Base-by-base conservation (phyloP, 1,139 yeast species). In the Candida glucosophila region DNA sequence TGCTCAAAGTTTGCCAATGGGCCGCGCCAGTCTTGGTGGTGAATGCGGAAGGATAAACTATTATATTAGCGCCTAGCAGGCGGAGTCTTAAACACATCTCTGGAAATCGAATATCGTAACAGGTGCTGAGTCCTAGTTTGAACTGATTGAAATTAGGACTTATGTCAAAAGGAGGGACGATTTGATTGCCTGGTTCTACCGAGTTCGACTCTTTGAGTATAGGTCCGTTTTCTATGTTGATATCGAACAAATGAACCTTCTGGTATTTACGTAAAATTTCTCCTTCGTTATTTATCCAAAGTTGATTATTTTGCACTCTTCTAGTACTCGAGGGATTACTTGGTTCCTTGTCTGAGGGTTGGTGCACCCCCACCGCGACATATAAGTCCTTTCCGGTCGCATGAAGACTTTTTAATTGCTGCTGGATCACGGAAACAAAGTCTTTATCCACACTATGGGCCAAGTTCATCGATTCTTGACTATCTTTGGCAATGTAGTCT, bases 81-180 rank as follows among this genome's bases (percentile, higher is more conserved):
- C 95, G 61, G 22, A 83, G 57, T 22, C 73, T 50, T 18, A 80
- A 45, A 2, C 90, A 75, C 26, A 80, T 55, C 47, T 88, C 96
- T 0, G 95, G 95, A 49, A 88, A 88, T 36, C 97, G 59, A 20
- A 90, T 71, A 48, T 85, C 95, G 45, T 85, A 86, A 49, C 96
- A 86, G 19, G 83, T 80, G 2, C 78, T 83, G 8, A 74, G 55
- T 0, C 96, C 96, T 47, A 70, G 43, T 26, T 65, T 67, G 25
- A 88, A 92, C 5, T 29, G 20, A 5, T 24, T 22, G 13, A 16
- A 8, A 5, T 25, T 32, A 8, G 17, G 15, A 12, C 35, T 36
- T 12, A 54, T 36, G 5, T 41, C 26, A 30, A 83, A 71, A 1
- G 94, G 92, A 8, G 47, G 37, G 4, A 72, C 49, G 2, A 80